Evolutionary conservation across 2,329 filamentous ascomycete species (phyloP), one percentile per base, ranked within the genome.

Genomic region (Metarhizium robertsii): DNA sequence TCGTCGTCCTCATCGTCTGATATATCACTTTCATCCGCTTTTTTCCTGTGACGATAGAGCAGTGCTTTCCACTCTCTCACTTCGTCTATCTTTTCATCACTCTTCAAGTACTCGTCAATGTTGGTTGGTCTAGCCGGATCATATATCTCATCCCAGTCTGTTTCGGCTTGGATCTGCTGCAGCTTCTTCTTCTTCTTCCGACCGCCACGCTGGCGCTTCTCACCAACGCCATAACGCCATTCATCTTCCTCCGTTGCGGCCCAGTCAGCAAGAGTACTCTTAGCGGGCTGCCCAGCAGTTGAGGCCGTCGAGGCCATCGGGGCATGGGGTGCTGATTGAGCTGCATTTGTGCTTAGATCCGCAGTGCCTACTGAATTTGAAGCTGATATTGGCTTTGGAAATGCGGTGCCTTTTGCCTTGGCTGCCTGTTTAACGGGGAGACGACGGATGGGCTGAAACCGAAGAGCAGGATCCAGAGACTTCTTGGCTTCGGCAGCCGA

Each of bases 101-200:
- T 94, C 58, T 85, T 79, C 57, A 88, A 80, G 67, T 94, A 96
- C 65, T 92, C 88, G 55, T 92, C 87, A 52, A 92, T 88, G 61
- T 85, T 91, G 45, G 89, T 95, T 8, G 92, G 91, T 43, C 88
- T 77, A 11, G 86, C 77, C 1, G 90, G 89, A 65, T 96, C 92
- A 68, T 96, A 96, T 29, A 94, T 81, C 67, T 95, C 90, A 67
- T 95, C 88, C 91, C 91, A 96, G 66, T 95, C 86, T n/a, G 81
- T 84, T 67, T 83, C 79, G 53, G 79, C 73, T 34, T 79, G 70
- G 50, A 77, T 75, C 6, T 82, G 75, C 60, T 80, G 78, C 58
- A 83, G 79, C 64, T 82, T 80, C 69, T 85, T 86, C 77, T 88
- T 88, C 71, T 87, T 86, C 71, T 88, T 90, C 57, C 89, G 84